Percentiles rank a stretch among this genome's conserved stretches.
Conservation (phyloP, 2,329 filamentous ascomycete genomes). For the Didymella pomorum region DNA sequence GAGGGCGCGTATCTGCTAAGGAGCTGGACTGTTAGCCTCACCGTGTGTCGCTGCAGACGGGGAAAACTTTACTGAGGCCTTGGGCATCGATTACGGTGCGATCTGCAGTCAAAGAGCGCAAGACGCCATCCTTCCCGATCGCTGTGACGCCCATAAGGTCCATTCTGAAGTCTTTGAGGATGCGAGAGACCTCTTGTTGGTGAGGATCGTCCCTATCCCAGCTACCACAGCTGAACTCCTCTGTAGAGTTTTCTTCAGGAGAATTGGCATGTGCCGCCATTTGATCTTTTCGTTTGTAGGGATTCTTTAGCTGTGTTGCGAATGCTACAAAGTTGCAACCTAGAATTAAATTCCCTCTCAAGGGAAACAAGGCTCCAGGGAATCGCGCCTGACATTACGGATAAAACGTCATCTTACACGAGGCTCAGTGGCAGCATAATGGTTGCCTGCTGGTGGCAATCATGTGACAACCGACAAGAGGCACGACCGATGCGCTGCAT, state of each 20-base stretch:
- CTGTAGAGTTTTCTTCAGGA: neutral
- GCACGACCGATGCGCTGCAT: too few species aligned
- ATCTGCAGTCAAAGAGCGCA: slow-evolving; percentile 5
- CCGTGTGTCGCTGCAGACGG: neutral
- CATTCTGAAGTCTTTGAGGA: neutral
- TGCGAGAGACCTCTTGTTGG: neutral
- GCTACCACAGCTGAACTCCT: neutral
- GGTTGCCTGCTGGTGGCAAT: neutral
- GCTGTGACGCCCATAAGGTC: neutral
- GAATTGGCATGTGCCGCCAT: neutral
- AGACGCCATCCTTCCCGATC: neutral
- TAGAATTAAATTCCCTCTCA: too few species aligned
- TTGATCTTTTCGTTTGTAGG: neutral
- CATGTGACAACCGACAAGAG: neutral
- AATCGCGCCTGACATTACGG: neutral
- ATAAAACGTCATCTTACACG: neutral
- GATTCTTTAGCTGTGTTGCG: neutral
- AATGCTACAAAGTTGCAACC: too few species aligned
- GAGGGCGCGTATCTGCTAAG: neutral
- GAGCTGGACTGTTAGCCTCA: neutral
- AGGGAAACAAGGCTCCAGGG: too few species aligned
- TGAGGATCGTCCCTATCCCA: neutral
- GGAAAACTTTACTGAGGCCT: neutral
- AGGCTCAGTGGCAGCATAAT: slow-evolving; percentile 1
- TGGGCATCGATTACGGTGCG: slow-evolving; percentile 1